Conservation (phyloP, 2,329 filamentous ascomycete species). For the Talaromyces sp. region DNA sequence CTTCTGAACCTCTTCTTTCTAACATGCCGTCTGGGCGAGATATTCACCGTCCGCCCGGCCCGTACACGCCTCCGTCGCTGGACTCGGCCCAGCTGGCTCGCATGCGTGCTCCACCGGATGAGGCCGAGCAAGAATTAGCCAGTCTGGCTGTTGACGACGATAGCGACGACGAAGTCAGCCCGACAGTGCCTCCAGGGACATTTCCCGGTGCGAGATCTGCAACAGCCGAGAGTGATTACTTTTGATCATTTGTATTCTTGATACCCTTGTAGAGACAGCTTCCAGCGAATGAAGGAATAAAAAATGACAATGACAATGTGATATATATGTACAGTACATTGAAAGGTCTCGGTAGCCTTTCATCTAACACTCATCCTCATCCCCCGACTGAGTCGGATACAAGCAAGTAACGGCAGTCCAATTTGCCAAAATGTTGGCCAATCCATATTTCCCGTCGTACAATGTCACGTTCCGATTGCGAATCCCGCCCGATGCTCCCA, state of each 20-base stretch:
- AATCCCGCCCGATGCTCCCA: background rate
- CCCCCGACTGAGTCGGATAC: background rate
- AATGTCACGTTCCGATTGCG: background rate
- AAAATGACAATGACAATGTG: conserved; percentile 4
- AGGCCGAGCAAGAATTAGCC: conserved; percentile 33
- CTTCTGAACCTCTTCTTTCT: conserved; percentile 64
- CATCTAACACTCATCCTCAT: background rate
- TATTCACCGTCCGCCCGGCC: conserved; percentile 63
- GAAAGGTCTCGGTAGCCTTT: background rate
- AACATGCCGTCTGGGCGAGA: conserved; percentile 85
- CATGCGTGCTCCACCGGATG: conserved; percentile 55
- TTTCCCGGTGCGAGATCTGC: conserved; percentile 23
- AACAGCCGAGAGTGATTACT: conserved; percentile 28
- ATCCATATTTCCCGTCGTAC: background rate
- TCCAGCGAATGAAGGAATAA: background rate
- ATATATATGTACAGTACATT: conserved; percentile 13
- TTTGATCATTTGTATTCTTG: conserved; percentile 19
- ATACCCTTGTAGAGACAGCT: background rate
- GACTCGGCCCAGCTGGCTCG: conserved; percentile 57
- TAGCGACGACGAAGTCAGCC: conserved; percentile 32
- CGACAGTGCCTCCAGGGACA: conserved; percentile 23
- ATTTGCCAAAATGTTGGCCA: background rate
- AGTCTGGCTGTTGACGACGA: conserved; percentile 15
- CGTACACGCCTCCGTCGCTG: conserved; percentile 61
- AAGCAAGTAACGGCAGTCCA: background rate